Evolutionary conservation across 1,139 yeast species (phyloP).

Genomic region (Geotrichum macrosporum): DNA sequence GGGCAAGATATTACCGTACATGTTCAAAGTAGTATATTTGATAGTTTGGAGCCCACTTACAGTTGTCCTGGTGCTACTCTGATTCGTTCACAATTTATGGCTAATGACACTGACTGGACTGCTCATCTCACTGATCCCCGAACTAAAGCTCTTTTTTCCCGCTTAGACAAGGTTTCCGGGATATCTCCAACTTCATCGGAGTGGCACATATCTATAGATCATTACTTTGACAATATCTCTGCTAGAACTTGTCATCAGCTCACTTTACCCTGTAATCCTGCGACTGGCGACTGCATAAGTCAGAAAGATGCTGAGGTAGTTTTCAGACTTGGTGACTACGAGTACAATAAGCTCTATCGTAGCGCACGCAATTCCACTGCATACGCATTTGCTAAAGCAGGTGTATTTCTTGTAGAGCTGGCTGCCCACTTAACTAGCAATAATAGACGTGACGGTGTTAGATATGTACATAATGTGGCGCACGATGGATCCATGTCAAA

Average conservation of each 20-base stretch:
- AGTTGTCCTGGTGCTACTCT: conserved; percentile 35
- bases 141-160: conserved; percentile 26
- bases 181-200: conserved; percentile 28
- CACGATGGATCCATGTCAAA: conserved; percentile 44
- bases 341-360: conserved; percentile 40
- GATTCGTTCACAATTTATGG: conserved; percentile 29
- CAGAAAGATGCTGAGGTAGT: conserved; percentile 37
- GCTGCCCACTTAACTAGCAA: conserved; percentile 34
- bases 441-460: conserved; percentile 21
- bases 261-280: conserved; percentile 34
- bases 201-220: conserved; percentile 39
- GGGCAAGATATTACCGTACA: conserved; percentile 3
- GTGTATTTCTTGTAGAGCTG: conserved; percentile 40
- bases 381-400: conserved; percentile 36
- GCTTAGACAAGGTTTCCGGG: conserved; percentile 31
- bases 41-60: conserved; percentile 38
- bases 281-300: conserved; percentile 30
- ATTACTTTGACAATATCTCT: conserved; percentile 42
- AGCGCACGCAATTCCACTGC: conserved; percentile 36
- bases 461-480: conserved; percentile 41
- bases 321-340: conserved; percentile 42
- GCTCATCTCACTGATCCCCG: conserved; percentile 31
- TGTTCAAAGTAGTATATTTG: conserved; percentile 29
- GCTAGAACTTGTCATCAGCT: conserved; percentile 39
- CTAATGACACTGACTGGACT: conserved; percentile 37